These are phyloP conservation scores for Flaveria floridana DNA, from an alignment of 140 eudicot genomes.

Conservation along the genomic window DNA sequence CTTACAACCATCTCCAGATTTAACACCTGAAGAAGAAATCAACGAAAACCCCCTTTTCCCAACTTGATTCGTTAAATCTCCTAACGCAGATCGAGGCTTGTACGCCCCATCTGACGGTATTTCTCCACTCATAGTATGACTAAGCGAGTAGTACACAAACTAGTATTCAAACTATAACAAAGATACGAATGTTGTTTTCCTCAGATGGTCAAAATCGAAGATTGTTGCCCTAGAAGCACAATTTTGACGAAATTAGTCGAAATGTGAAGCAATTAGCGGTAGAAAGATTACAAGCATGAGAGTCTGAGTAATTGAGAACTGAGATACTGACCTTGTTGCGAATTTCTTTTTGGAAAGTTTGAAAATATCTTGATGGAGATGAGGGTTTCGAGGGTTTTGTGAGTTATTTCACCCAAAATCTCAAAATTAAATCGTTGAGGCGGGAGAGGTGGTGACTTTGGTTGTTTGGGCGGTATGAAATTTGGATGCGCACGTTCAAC, in stretches of 20 bases:
- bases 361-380: neutral
- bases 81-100: conserved; percentile 46
- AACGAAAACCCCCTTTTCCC: conserved; percentile 42
- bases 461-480: neutral
- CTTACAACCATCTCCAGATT: conserved; percentile 23
- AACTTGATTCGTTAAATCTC: conserved; percentile 57
- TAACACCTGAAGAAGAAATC: conserved; percentile 15
- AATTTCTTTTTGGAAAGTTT: neutral
- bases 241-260: neutral
- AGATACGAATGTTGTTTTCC: neutral
- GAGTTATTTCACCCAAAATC: conserved; percentile 9
- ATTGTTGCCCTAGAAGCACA: conserved; percentile 5
- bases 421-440: neutral
- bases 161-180: neutral
- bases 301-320: neutral
- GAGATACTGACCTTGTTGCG: conserved; percentile 13
- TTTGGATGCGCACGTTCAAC: conserved; percentile 1
- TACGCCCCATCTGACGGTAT: conserved; percentile 26
- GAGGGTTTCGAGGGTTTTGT: conserved; percentile 9
- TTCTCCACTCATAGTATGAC: conserved; percentile 41
- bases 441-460: neutral
- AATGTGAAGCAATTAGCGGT: conserved; percentile 13
- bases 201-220: neutral
- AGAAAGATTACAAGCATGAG: conserved; percentile 4
- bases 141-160: neutral